Percentiles rank a stretch among this genome's conserved stretches.
Evolutionary conservation across 768 basidiomycete species (phyloP).

Genomic region (Amanita muscaria): DNA sequence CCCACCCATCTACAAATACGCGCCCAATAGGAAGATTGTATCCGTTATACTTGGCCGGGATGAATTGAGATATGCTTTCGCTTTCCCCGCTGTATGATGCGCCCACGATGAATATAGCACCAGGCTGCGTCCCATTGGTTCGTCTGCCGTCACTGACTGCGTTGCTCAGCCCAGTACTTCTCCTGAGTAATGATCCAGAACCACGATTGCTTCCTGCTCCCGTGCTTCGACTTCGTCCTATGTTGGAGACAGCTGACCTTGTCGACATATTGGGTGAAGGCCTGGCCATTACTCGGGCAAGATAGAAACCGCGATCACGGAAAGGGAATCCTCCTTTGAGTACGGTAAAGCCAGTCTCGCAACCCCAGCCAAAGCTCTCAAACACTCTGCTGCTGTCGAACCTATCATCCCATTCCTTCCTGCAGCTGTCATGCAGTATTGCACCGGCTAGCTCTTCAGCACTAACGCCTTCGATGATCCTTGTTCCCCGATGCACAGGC

Average conservation of each 20-base stretch:
- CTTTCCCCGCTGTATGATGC: conserved; percentile 74
- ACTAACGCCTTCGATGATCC: conserved; percentile 88
- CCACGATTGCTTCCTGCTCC: not conserved
- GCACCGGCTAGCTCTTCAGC: conserved; percentile 84
- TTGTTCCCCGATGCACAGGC: conserved; percentile 80
- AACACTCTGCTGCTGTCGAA: conserved; percentile 63
- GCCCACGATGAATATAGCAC: conserved; percentile 72
- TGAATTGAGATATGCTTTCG: conserved; percentile 40
- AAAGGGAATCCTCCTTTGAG: conserved; percentile 84
- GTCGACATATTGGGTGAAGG: conserved; percentile 25
- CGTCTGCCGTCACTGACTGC: conserved; percentile 33
- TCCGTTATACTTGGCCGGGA: conserved; percentile 66
- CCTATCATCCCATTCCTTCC: conserved; percentile 82
- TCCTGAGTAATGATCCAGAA: conserved; percentile 25
- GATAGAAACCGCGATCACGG: conserved; percentile 78
- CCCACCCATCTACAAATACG: conserved; percentile 88
- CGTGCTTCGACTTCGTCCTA: conserved; percentile 3
- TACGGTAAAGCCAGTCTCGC: conserved; percentile 62
- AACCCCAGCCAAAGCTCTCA: conserved; percentile 70
- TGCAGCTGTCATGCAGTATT: conserved; percentile 58
- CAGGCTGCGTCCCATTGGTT: conserved; percentile 17
- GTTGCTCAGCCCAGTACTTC: conserved; percentile 31
- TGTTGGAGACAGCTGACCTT: not conserved
- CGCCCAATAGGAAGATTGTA: conserved; percentile 67
- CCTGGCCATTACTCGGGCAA: conserved; percentile 71